Conservation (phyloP, 805 yeast genomes). For the Spathaspora sp. region DNA sequence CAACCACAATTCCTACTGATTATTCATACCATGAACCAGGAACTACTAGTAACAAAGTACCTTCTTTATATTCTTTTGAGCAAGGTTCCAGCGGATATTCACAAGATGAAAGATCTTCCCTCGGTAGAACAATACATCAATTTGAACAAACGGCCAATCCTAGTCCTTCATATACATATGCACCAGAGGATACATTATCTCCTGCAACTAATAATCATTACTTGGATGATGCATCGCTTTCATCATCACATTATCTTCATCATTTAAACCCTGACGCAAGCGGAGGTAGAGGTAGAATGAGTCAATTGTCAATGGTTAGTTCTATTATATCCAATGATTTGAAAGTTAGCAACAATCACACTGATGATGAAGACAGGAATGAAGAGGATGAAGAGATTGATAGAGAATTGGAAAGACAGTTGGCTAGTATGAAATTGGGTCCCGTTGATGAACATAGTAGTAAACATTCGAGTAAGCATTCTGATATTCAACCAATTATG, state of each 20-base stretch:
- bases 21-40: not conserved
- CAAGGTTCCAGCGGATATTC: not conserved
- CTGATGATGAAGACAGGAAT: constrained; percentile 4
- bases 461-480: no score
- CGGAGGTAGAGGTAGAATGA: constrained; percentile 5
- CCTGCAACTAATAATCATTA: not conserved
- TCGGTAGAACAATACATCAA: not conserved
- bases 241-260: not conserved
- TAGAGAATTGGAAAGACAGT: constrained; percentile 35
- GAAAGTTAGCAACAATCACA: not conserved
- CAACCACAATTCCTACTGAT: not conserved
- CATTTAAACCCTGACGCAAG: not conserved
- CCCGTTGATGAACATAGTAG: not conserved
- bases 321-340: constrained; percentile 38
- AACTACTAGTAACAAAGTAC: not conserved
- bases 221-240: not conserved
- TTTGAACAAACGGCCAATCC: not conserved
- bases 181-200: not conserved
- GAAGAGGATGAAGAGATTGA: constrained; percentile 34
- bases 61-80: not conserved
- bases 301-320: constrained; percentile 40
- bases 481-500: not conserved
- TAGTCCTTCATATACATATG: not conserved
- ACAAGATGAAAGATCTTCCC: not conserved
- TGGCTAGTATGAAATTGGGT: constrained; percentile 28